Conservation (phyloP, 2,329 filamentous ascomycete genomes). For the Aspergillus caelatus region DNA sequence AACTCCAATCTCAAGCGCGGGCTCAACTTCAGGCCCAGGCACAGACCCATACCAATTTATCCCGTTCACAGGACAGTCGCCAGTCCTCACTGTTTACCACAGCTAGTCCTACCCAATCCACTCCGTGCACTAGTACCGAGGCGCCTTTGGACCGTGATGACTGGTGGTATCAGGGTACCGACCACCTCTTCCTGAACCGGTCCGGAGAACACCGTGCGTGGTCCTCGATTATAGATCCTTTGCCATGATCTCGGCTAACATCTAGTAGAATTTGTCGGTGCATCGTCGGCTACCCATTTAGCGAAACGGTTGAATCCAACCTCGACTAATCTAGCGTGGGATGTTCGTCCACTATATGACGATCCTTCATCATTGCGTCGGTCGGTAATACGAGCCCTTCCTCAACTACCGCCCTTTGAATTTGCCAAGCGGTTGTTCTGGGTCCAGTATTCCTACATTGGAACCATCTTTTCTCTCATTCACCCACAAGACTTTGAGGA, state of each 20-base stretch:
- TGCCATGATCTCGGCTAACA: neutral
- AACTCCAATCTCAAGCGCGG: slow-evolving; percentile 36
- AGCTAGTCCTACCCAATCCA: slow-evolving; percentile 19
- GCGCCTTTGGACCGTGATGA: slow-evolving; percentile 36
- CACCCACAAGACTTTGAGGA: slow-evolving; percentile 52
- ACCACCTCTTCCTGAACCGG: slow-evolving; percentile 38
- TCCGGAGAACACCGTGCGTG: slow-evolving; percentile 40
- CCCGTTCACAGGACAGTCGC: neutral
- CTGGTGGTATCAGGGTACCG: slow-evolving; percentile 44
- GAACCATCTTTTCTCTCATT: slow-evolving; percentile 60
- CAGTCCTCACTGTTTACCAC: slow-evolving; percentile 7
- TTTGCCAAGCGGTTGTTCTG: slow-evolving; percentile 55
- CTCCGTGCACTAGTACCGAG: slow-evolving; percentile 25
- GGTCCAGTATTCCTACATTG: slow-evolving; percentile 59
- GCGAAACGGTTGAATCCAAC: slow-evolving; percentile 39
- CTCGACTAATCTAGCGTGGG: slow-evolving; percentile 38
- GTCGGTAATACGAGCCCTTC: slow-evolving; percentile 28
- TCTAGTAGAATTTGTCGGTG: slow-evolving; percentile 35
- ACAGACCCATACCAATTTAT: neutral
- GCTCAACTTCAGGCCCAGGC: slow-evolving; percentile 19
- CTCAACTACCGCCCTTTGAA: slow-evolving; percentile 53
- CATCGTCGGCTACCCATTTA: slow-evolving; percentile 38
- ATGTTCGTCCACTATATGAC: slow-evolving; percentile 39
- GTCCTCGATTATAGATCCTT: neutral
- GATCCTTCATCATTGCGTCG: slow-evolving; percentile 36